Conservation (phyloP, 2,329 filamentous ascomycete species). For the Paramyrothecium sp. region DNA sequence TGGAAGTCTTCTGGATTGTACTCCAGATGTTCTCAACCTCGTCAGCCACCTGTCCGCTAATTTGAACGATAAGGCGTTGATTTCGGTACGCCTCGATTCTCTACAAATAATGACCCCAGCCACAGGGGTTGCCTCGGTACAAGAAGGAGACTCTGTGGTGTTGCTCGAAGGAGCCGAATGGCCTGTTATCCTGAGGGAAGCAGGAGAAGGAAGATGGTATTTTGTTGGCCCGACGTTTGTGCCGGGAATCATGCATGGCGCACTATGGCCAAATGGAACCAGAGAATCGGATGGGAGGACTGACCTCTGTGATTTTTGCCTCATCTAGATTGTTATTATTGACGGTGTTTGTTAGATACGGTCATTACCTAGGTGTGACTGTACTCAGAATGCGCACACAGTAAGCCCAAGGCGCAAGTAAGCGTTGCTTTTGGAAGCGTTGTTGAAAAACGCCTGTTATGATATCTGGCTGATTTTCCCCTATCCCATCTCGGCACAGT, state of each 20-base stretch:
- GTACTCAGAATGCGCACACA: neutral
- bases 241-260: neutral
- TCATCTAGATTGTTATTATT: neutral
- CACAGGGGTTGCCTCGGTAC: neutral
- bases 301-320: neutral
- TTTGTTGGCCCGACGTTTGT: neutral
- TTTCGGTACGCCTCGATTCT: neutral
- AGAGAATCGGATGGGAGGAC: neutral
- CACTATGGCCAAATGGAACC: neutral
- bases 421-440: neutral
- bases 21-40: neutral
- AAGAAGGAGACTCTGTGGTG: neutral
- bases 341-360: neutral
- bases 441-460: neutral
- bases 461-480: too few species aligned
- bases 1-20: neutral
- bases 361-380: neutral
- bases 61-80: neutral
- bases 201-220: neutral
- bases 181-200: neutral
- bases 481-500: too few species aligned
- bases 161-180: neutral
- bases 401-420: neutral
- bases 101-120: neutral
- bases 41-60: neutral